Evolutionary conservation across 371 early-diverging fungal genomes (phyloP).

Genomic region (Zopfochytrium polystomum): DNA sequence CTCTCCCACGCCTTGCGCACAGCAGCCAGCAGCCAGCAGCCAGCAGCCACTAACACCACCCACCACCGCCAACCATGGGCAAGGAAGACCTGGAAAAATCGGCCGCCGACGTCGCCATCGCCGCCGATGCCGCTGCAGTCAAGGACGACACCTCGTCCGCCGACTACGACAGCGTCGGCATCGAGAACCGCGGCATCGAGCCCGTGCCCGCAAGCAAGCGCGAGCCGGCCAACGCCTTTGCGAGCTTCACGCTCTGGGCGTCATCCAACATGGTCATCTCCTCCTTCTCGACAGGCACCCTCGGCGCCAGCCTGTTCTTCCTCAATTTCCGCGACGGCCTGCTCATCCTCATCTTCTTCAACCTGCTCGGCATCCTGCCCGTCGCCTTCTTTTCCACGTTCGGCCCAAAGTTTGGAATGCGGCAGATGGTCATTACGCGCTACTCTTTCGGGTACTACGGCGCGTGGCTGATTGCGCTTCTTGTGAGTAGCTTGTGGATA

Average conservation of each 20-base stretch:
- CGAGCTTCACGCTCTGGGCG: slow-evolving; percentile 4
- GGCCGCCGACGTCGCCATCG: not conserved
- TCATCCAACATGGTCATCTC: slow-evolving; percentile 9
- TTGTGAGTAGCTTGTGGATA: slow-evolving; percentile 28
- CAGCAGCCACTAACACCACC: too few species aligned
- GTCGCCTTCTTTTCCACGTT: slow-evolving; percentile 31
- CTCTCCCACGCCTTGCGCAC: too few species aligned
- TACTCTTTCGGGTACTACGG: slow-evolving; percentile 34
- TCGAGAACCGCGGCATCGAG: slow-evolving; percentile 3
- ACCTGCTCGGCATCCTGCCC: slow-evolving; percentile 20
- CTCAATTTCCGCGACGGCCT: slow-evolving; percentile 23
- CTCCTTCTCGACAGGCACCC: slow-evolving; percentile 24
- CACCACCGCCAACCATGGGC: not conserved
- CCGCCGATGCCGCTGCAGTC: not conserved
- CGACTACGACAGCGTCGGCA: not conserved
- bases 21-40: too few species aligned
- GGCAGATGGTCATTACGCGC: slow-evolving; percentile 35
- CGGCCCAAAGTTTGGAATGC: slow-evolving; percentile 29
- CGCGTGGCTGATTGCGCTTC: slow-evolving; percentile 19
- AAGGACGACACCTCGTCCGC: not conserved
- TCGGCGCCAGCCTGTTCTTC: slow-evolving; percentile 16
- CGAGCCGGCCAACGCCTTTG: not conserved
- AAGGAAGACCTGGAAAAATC: not conserved
- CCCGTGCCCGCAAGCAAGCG: not conserved
- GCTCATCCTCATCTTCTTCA: slow-evolving; percentile 27